Evolutionary conservation across 2,329 filamentous ascomycete species (phyloP).

Genomic region (Botrytis aclada): DNA sequence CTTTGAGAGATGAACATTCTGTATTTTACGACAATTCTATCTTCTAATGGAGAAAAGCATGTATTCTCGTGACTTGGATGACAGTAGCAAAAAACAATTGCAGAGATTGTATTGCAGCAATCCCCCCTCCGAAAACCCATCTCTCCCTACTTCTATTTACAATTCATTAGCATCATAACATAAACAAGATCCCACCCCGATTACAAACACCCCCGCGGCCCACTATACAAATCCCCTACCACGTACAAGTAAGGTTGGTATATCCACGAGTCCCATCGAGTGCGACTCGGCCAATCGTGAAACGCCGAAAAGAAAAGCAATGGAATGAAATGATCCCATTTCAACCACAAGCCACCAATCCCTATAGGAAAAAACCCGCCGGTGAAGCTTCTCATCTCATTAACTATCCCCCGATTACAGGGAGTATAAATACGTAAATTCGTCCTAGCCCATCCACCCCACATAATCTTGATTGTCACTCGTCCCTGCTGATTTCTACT

Average conservation of each 20-base stretch:
- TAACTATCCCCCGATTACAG: not conserved
- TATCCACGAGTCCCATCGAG: not conserved
- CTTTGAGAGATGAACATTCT: not conserved
- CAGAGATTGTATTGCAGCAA: not conserved
- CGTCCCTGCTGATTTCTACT: constrained; percentile 7
- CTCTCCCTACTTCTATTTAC: not conserved
- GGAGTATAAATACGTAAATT: not conserved
- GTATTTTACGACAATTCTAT: accelerated
- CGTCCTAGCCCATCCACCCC: not conserved
- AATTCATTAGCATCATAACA: not conserved
- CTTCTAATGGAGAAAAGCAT: no score
- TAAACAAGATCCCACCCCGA: not conserved
- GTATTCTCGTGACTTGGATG: not conserved
- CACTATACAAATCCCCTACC: not conserved
- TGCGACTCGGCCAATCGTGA: not conserved
- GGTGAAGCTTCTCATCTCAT: not conserved
- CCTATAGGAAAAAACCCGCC: no score
- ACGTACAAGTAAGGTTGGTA: not conserved
- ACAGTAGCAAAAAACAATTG: no score
- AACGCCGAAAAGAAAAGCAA: not conserved
- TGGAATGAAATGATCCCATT: not conserved
- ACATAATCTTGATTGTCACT: not conserved
- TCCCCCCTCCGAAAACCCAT: not conserved
- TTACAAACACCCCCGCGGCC: not conserved
- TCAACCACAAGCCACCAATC: not conserved